Evolutionary conservation across 495 filamentous ascomycete genomes (phyloP), one percentile per base, ranked within the genome.

Genomic region (Emericellopsis terricola): DNA sequence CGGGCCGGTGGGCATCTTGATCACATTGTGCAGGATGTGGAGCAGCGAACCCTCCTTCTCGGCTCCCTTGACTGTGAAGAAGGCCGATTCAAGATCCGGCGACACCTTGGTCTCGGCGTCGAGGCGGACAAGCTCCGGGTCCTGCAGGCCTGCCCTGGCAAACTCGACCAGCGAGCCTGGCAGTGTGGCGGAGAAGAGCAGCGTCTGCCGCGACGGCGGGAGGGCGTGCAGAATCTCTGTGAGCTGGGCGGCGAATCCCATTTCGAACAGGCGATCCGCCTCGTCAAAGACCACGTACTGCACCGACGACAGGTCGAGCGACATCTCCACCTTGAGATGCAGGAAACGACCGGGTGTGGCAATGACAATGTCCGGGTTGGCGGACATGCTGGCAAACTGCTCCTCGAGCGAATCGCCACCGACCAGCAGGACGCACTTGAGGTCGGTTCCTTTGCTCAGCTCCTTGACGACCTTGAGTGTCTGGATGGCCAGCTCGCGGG

Each of bases 381-480:
- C 64, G 0, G 86, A 72, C 85, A 99, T 93, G 51, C 79, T 67
- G 31, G 71, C 68, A 50, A 94, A 99, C 55, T 99, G 89, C 29
- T 96, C 91, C 49, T 99, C 91, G 31, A 99, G 46, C 42, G 80
- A 86, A 52, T 99, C 89, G 46, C 89, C 89, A 52, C 89, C 89
- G 30, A 96, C 85, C 8, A 96, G 68, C 17, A 97, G 60, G 14
- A 93, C 77, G 4, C 73, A 73, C 52, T 81, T 84, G 29, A 99
- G 54, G 56, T 96, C 86, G 1, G 86, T 94, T 3, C 91, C 89
- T 38, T 74, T 68, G 9, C 83, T 73, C 38, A 99, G 68, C 47
- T 96, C 86, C 60, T 92, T 96, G 4, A 94, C 81, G 10, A 96
- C 89, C 55, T 93, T 92, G 31, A 96, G 48, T 0, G 91, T 96